Evolutionary conservation across 192 early-diverging fungal species (phyloP), one percentile per base, ranked within the genome.

Genomic region (Coemansia sp.): DNA sequence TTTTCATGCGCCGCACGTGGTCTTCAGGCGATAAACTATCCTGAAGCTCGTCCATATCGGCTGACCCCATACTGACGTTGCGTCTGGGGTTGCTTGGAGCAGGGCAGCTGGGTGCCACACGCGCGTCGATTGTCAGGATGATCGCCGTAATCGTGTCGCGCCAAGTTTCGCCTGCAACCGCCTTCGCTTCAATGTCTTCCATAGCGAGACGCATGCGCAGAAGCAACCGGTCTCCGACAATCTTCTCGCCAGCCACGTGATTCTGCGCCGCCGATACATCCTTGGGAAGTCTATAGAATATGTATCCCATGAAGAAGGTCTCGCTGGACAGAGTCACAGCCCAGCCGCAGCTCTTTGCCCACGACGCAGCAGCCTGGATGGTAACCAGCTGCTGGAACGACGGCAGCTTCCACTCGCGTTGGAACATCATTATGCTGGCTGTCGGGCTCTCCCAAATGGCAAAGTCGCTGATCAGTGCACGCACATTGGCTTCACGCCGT

Each of bases 341-440:
- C 75, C 75, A 78, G 0, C 75, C 69, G 40, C 53, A 50, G 39
- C 64, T 69, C 19, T 70, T 71, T 2, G 75, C 75, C 75, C 75
- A 78, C 22, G 69, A 57, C 15, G 69, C 65, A 1, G 75, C 61
- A 2, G 65, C 53, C 54, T 70, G 75, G 40, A 71, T 61, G 12
- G 61, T 68, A 18, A 78, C 59, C 8, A 78, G 52, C 59, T 78
- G 75, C 46, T 78, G 75, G 57, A 78, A 78, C 41, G 75, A 78
- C 42, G 75, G 75, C 61, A 78, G 75, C 62, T 71, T 78, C 75
- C 75, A 78, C 57, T 78, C 75, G 53, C 75, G 68, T 62, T 78
- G 75, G 59, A 78, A 78, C 75, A 78, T 78, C 75, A 78, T 78
- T 9, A 78, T 65, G 47, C 75, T 78, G 5, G 75, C 66, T 3